These are phyloP conservation scores for Dendrocalamus sinicus DNA, from an alignment of 176 grass and related monocot genomes.

Conservation along the genomic window DNA sequence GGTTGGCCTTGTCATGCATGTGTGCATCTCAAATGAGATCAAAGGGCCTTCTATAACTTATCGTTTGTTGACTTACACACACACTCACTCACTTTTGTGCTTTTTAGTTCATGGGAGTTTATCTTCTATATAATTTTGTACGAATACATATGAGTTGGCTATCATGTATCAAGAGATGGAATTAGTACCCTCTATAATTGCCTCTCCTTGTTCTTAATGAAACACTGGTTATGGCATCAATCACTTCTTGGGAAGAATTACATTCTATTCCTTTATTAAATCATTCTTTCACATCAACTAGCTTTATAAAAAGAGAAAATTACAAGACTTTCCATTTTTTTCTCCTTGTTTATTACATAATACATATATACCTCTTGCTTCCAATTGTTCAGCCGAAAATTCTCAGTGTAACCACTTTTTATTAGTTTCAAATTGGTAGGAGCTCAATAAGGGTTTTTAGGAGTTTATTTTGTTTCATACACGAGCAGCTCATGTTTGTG, in stretches of 20 bases:
- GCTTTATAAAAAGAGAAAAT: not conserved
- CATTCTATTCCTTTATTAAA: slow-evolving; percentile 27
- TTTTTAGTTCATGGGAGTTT: not conserved
- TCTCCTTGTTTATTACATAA: not conserved
- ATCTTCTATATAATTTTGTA: not conserved
- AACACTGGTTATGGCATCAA: slow-evolving; percentile 10
- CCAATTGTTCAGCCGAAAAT: not conserved
- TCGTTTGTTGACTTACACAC: not conserved
- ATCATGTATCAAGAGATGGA: slow-evolving; percentile 5
- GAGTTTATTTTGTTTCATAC: no score
- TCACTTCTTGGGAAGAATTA: slow-evolving; percentile 34
- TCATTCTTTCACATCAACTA: slow-evolving; percentile 20
- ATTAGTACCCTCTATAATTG: slow-evolving; percentile 25
- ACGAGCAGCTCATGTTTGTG: no score
- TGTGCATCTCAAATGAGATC: not conserved
- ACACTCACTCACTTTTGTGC: not conserved
- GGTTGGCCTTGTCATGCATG: not conserved
- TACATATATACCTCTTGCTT: not conserved
- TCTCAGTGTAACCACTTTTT: not conserved
- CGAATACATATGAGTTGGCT: not conserved
- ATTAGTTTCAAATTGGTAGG: not conserved
- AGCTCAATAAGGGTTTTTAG: no score
- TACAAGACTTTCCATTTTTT: not conserved
- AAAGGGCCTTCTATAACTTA: not conserved
- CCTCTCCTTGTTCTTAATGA: slow-evolving; percentile 16